Conservation (phyloP, 202 grass and related monocot species). For the Schoenoplectus triqueter region DNA sequence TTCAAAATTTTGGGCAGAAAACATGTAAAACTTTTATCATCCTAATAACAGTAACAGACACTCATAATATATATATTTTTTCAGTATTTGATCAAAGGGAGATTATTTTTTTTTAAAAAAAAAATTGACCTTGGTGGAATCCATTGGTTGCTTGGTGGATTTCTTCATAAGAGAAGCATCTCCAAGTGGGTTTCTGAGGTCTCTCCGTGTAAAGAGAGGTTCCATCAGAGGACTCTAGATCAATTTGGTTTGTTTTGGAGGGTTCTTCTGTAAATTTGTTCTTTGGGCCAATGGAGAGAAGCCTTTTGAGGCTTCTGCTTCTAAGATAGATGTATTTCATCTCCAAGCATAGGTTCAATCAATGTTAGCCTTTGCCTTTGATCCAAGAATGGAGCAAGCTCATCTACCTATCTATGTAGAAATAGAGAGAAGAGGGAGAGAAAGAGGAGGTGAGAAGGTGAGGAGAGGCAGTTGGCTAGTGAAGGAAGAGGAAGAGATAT, state of each 20-base stretch:
- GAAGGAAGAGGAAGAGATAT: conserved; percentile 33
- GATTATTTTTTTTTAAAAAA: not conserved
- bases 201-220: conserved; percentile 27
- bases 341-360: conserved; percentile 8
- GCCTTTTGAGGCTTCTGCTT: conserved; percentile 47
- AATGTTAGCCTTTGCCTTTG: not conserved
- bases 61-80: not conserved
- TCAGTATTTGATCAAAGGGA: not conserved
- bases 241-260: conserved; percentile 22
- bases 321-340: conserved; percentile 57
- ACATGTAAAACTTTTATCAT: conserved; percentile 1
- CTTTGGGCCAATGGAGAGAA: conserved; percentile 55
- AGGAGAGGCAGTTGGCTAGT: conserved; percentile 7
- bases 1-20: conserved; percentile 3
- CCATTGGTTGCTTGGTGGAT: conserved; percentile 60
- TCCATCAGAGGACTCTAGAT: not conserved
- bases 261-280: conserved; percentile 26
- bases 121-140: conserved; percentile 44
- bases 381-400: conserved; percentile 23
- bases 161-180: conserved; percentile 82
- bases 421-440: conserved; percentile 1
- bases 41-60: not conserved
- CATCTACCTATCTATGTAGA: not conserved
- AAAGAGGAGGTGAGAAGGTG: not conserved
- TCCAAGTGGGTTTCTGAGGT: conserved; percentile 51